Evolutionary conservation across 1,284 basidiomycete genomes (phyloP).

Genomic region (Sporisorium graminicola): DNA sequence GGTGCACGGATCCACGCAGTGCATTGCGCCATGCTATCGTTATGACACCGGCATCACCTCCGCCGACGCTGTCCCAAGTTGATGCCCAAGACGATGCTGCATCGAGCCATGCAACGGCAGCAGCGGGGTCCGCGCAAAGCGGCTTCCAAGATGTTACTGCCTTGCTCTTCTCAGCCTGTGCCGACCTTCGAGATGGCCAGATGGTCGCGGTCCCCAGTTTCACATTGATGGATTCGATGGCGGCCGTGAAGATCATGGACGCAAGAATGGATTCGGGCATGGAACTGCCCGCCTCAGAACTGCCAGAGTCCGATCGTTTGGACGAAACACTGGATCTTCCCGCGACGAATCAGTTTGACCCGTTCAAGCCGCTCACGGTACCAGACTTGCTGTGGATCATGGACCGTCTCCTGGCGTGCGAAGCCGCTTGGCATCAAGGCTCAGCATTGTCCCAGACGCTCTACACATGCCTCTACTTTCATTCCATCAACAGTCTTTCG

Average conservation of each 20-base stretch:
- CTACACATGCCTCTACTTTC: constrained; percentile 83
- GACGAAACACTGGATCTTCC: constrained; percentile 69
- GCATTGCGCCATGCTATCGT: constrained; percentile 2
- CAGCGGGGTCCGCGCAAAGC: constrained; percentile 1
- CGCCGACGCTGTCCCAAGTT: neutral
- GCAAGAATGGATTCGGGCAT: constrained; percentile 88
- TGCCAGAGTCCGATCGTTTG: constrained; percentile 70
- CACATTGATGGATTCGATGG: constrained; percentile 86
- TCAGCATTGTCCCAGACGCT: constrained; percentile 87
- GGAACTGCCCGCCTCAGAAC: constrained; percentile 66
- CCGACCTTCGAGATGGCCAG: constrained; percentile 72
- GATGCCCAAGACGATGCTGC: neutral
- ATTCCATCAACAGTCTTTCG: constrained; percentile 73
- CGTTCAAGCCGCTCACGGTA: constrained; percentile 76
- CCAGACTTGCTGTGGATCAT: constrained; percentile 88
- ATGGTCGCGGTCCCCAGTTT: constrained; percentile 80
- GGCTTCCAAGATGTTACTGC: constrained; percentile 35
- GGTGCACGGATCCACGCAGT: neutral
- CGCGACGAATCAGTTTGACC: constrained; percentile 74
- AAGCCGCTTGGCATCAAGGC: constrained; percentile 89
- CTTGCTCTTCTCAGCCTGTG: constrained; percentile 35
- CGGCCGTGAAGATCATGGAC: constrained; percentile 89
- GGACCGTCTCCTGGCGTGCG: constrained; percentile 82
- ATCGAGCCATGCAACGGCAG: neutral
- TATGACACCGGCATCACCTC: neutral